These are phyloP conservation scores for Cardamine chenopodiifolia DNA, from an alignment of 345 rosid genomes.

Conservation along the genomic window DNA sequence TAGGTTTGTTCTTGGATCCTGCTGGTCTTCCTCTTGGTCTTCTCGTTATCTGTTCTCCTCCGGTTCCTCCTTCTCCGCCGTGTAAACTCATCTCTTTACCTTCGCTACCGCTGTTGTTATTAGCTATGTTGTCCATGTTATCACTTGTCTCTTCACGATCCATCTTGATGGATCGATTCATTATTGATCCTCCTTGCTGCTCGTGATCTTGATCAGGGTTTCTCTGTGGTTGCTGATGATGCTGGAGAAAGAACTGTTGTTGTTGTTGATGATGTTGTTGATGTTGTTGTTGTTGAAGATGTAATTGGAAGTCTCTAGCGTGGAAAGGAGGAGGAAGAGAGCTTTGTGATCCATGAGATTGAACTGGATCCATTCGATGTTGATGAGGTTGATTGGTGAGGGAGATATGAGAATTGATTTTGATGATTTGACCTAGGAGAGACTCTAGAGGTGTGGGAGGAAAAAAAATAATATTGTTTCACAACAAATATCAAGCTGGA, in stretches of 20 bases:
- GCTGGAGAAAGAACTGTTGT: conserved; percentile 41
- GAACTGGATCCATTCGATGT: conserved; percentile 70
- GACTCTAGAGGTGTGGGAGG: conserved; percentile 14
- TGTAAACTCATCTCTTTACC: conserved; percentile 50
- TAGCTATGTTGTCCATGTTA: conserved; percentile 43
- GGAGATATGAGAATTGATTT: conserved; percentile 18
- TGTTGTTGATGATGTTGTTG: conserved; percentile 38
- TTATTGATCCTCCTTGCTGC: conserved; percentile 60
- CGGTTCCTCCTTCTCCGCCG: conserved; percentile 42
- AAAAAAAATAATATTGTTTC: conserved; percentile 27
- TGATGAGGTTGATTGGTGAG: conserved; percentile 20
- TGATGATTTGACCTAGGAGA: conserved; percentile 30
- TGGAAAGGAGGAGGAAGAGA: conserved; percentile 93
- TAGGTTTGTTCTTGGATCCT: conserved; percentile 95
- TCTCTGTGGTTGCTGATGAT: conserved; percentile 60
- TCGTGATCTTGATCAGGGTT: conserved; percentile 63
- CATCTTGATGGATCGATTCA: conserved; percentile 53
- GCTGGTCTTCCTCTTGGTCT: conserved; percentile 91
- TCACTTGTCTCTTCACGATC: conserved; percentile 55
- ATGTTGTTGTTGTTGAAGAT: conserved; percentile 58
- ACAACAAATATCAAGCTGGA: conserved; percentile 37
- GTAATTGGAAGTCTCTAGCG: conserved; percentile 88
- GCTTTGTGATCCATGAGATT: conserved; percentile 70
- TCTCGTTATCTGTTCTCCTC: conserved; percentile 68
- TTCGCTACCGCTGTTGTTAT: conserved; percentile 47